These are phyloP conservation scores for Paecilomyces dactylethromorphus DNA, from an alignment of 2,329 filamentous ascomycete genomes.

Conservation along the genomic window DNA sequence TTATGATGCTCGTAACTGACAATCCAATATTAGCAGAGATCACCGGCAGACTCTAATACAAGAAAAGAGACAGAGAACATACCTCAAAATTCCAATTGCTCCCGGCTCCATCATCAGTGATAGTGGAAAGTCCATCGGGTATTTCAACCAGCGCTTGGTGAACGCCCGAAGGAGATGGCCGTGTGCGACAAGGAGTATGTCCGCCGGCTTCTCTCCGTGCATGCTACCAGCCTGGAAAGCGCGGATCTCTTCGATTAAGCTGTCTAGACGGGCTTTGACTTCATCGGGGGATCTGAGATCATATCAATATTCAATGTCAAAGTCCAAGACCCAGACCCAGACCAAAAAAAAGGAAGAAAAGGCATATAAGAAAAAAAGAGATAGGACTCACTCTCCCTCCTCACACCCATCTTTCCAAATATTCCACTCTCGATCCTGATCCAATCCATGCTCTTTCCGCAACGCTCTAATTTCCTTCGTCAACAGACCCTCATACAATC, in stretches of 20 bases:
- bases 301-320: conserved; percentile 1
- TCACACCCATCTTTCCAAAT: conserved; percentile 56
- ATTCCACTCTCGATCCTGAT: conserved; percentile 45
- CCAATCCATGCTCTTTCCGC: conserved; percentile 43
- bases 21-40: neutral
- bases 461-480: conserved; percentile 44
- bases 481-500: conserved; percentile 54
- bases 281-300: conserved; percentile 24
- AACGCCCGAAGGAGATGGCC: conserved; percentile 43
- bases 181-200: conserved; percentile 36
- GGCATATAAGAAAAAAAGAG: neutral
- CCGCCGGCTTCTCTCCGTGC: conserved; percentile 31
- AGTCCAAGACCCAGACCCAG: neutral
- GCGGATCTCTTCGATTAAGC: conserved; percentile 35
- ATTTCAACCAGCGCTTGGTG: conserved; percentile 41
- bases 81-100: conserved; percentile 37
- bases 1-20: conserved; percentile 30
- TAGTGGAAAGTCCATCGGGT: conserved; percentile 34
- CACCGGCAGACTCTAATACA: neutral
- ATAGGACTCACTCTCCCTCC: conserved; percentile 43
- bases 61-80: neutral
- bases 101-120: conserved; percentile 41
- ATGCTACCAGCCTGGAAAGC: conserved; percentile 34
- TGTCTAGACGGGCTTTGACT: conserved; percentile 36
- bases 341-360: neutral